Base-by-base conservation (phyloP, 2,329 filamentous ascomycete genomes). In the Chaetomium sp. region DNA sequence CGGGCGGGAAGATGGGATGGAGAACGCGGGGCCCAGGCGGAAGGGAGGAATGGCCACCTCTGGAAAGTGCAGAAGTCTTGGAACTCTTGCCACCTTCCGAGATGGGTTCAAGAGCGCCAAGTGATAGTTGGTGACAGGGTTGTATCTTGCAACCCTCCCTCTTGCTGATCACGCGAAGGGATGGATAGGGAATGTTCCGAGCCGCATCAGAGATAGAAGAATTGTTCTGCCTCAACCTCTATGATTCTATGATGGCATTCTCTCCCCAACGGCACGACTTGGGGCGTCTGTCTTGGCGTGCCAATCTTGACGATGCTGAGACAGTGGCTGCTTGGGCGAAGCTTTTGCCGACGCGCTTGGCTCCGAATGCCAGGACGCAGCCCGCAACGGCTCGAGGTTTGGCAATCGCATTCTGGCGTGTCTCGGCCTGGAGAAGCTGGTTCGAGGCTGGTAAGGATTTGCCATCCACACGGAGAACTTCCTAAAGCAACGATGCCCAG, bases 61-160 rank as follows among this genome's bases (percentile, higher is more conserved):
- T 64, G 65, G 60, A 65, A 69, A 67, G 60, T 62, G 60, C 21
- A 35, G 16, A 57, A 57, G 49, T 61, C 63, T 64, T 64, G 61
- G 67, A 59, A 57, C 13, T 27, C 63, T 67, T 69, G 60, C 33
- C 63, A 69, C 67, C 67, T 69, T 69, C 67, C 67, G 49, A 67
- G 58, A 69, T 55, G 31, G 67, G 67, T 65, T 45, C 61, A 68
- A 69, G 63, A 60, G 59, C 25, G 67, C 67, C 67, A 65, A 69
- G 67, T 58, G 65, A 67, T 64, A 69, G 47, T 51, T 42, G 57
- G 35, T 57, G 51, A 35, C 42, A 53, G 54, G 66, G 54, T 60
- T 62, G 59, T 45, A 31, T 51, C 23, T 45, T 55, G 27, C 31
- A 57, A 12, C 56, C 63, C 38, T 57, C 60, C 45, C 33, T 49